These are phyloP conservation scores for Hymenochaete sp. DNA, from an alignment of 1,284 basidiomycete species.

Conservation along the genomic window DNA sequence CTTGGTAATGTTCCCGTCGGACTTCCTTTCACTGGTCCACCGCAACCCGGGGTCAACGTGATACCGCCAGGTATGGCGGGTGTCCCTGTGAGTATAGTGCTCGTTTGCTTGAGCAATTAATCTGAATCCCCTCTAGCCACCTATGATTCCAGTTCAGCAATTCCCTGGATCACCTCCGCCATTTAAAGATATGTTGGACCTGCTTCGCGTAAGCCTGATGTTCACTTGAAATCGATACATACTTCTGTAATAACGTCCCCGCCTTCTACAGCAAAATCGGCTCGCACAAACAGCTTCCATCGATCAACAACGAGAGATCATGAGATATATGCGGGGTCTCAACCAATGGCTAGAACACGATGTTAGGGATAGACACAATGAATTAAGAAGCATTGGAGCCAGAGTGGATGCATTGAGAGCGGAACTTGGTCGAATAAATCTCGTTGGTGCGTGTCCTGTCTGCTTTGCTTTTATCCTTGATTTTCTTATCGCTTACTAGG, in stretches of 20 bases:
- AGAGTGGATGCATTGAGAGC: slow-evolving; percentile 53
- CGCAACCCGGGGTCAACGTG: no score
- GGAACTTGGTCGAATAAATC: slow-evolving; percentile 33
- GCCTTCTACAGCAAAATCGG: slow-evolving; percentile 55
- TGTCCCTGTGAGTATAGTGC: slow-evolving; percentile 3
- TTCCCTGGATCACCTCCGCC: slow-evolving; percentile 7
- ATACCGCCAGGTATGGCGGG: not conserved
- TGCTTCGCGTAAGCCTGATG: slow-evolving; percentile 45
- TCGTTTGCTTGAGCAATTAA: no score
- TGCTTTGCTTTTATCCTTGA: not conserved
- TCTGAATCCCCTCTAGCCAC: not conserved
- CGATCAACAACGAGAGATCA: slow-evolving; percentile 67
- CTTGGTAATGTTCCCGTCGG: slow-evolving; percentile 5
- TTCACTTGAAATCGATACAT: not conserved
- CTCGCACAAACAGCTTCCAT: slow-evolving; percentile 62
- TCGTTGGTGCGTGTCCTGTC: slow-evolving; percentile 22
- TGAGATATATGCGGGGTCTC: slow-evolving; percentile 62
- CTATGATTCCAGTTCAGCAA: slow-evolving; percentile 1
- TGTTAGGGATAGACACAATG: slow-evolving; percentile 63
- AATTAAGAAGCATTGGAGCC: slow-evolving; percentile 54
- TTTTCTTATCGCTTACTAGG: not conserved
- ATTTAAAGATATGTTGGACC: slow-evolving; percentile 37
- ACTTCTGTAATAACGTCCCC: not conserved
- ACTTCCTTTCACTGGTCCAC: no score
- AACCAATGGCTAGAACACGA: slow-evolving; percentile 70